phyloP scores from a whole-genome alignment of 495 filamentous ascomycete species.

The Clavariopsis aquatica region DNA sequence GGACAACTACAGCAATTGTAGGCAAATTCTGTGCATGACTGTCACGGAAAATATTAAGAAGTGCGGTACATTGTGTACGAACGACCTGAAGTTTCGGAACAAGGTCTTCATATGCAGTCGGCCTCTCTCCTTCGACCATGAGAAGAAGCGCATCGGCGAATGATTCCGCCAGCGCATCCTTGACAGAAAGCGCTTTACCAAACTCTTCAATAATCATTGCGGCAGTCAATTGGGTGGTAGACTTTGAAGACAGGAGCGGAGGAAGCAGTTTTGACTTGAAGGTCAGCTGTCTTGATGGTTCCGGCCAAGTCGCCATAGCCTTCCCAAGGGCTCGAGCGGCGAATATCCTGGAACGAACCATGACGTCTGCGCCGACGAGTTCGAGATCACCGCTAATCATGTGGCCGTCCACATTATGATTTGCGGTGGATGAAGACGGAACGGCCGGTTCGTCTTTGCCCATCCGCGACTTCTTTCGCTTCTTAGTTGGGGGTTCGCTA shows the following conservation, averaged over 20 bases:
- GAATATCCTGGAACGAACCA: conserved; percentile 84
- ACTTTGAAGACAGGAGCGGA: conserved; percentile 68
- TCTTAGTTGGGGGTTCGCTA: conserved; percentile 62
- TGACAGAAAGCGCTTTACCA: conserved; percentile 53
- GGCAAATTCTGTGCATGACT: conserved; percentile 78
- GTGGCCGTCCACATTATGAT: conserved; percentile 94
- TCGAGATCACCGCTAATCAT: conserved; percentile 98
- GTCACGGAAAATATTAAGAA: conserved; percentile 87
- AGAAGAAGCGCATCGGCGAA: conserved; percentile 58
- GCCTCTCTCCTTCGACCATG: conserved; percentile 77
- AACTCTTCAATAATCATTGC: conserved; percentile 89
- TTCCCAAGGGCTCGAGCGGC: conserved; percentile 81
- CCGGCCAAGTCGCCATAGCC: conserved; percentile 64
- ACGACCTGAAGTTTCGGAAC: conserved; percentile 84
- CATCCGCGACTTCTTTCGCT: conserved; percentile 79
- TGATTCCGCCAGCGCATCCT: conserved; percentile 51
- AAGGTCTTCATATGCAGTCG: conserved; percentile 81
- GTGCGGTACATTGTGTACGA: conserved; percentile 82
- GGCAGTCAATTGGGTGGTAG: conserved; percentile 80
- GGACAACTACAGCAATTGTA: conserved; percentile 79
- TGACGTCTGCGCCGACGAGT: conserved; percentile 81
- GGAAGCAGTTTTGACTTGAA: conserved; percentile 62
- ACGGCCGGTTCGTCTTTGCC: conserved; percentile 58
- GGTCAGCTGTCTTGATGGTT: conserved; percentile 45
- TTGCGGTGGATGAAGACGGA: conserved; percentile 52